phyloP scores from a whole-genome alignment of 345 rosid genomes.

The Diplotaxis tenuifolia region DNA sequence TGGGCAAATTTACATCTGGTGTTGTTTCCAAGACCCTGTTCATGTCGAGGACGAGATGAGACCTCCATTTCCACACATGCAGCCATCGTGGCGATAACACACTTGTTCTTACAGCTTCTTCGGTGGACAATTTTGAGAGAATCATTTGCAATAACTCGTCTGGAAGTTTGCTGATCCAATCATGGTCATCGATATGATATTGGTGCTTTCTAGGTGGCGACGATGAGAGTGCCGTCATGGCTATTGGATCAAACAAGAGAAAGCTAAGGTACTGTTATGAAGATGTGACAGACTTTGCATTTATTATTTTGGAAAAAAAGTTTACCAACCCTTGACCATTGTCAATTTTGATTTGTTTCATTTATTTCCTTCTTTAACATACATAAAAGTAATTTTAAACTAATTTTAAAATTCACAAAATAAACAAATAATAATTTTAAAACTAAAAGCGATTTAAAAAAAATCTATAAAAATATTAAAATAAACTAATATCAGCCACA shows the following conservation, averaged over 20 bases:
- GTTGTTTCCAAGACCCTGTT: not conserved
- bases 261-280: too few relatives aligned
- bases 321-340: too few relatives aligned
- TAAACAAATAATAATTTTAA: too few relatives aligned
- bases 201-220: not conserved
- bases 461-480: too few relatives aligned
- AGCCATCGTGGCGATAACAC: not conserved
- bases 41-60: conserved; percentile 4
- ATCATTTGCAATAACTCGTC: not conserved
- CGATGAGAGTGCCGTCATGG: not conserved
- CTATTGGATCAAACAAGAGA: not conserved
- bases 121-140: not conserved
- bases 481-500: too few relatives aligned
- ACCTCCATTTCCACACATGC: not conserved
- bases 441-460: too few relatives aligned
- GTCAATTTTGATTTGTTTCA: too few relatives aligned
- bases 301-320: too few relatives aligned
- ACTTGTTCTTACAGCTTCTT: conserved; percentile 17
- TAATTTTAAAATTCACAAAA: too few relatives aligned
- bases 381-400: too few relatives aligned
- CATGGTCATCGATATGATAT: not conserved
- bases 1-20: not conserved
- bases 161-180: not conserved
- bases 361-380: too few relatives aligned
- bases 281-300: too few relatives aligned